Base-by-base conservation (phyloP, 305 asterid species). In the Solanum aculeatissimum region DNA sequence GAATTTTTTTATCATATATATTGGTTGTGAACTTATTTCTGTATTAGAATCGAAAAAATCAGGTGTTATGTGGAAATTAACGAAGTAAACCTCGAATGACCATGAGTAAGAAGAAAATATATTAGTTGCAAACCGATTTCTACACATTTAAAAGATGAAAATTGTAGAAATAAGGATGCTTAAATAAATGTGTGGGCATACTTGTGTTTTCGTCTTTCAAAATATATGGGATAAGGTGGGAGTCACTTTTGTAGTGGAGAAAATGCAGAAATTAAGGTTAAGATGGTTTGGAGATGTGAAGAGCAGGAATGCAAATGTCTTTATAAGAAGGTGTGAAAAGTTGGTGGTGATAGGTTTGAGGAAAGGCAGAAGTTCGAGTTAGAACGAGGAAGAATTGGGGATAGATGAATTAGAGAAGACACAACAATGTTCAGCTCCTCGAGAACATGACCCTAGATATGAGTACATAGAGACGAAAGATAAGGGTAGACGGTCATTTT, bases 271-370 rank as follows among this genome's bases (percentile, higher is more conserved):
- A 27, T 27, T 19, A 63, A 27, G n/a, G 38, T 0, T 63, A 19
- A 13, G 4, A 6, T 62, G n/a, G 3, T 63, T 63, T 7, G 1
- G 6, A 8, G 1, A 65, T 65, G 21, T 29, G 5, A 65, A 65
- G 38, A 65, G 19, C 12, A 27, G 3, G 18, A 13, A 14, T 4
- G 0, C 0, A 7, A 0, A 63, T 63, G 0, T 0, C n/a, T 0
- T 29, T 13, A 11, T 63, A 2, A 53, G 21, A 9, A 54, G 23
- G 23, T 54, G 23, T 0, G 23, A 54, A 21, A 2, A 4, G 3
- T 54, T 54, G 60, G 7, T 9, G 11, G 1, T 54, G 60, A 18
- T 54, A 54, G 60, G 0, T 18, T 54, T 54, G 23, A 16, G 60
- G 10, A 54, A 14, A 16, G 9, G 21, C 7, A 16, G 47, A 42